phyloP scores from a whole-genome alignment of 2,329 filamentous ascomycete species.

The Diaporthe caulivora region DNA sequence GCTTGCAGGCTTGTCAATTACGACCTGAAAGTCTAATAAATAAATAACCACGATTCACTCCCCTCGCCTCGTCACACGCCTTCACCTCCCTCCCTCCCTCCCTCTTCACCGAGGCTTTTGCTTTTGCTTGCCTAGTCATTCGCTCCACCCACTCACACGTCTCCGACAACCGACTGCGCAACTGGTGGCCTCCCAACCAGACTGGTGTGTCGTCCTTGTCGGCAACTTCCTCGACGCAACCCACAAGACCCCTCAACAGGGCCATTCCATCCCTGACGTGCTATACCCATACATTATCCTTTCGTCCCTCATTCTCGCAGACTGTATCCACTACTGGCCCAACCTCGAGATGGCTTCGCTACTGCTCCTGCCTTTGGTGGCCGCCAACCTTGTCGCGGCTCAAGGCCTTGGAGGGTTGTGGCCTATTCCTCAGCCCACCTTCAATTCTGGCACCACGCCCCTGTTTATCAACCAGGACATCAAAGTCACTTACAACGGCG shows the following conservation, averaged over 20 bases:
- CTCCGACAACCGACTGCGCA: not conserved
- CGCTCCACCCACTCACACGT: not conserved
- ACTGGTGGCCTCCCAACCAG: not conserved
- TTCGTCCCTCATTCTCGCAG: not conserved
- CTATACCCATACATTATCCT: not conserved
- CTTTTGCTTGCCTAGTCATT: constrained; percentile 22
- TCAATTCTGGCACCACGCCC: constrained; percentile 63
- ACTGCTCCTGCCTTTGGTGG: constrained; percentile 53
- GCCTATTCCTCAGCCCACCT: constrained; percentile 63
- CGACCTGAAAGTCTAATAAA: constrained; percentile 14
- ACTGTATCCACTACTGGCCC: not conserved
- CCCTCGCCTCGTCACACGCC: constrained; percentile 1
- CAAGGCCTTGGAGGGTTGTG: constrained; percentile 55
- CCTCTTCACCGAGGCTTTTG: not conserved
- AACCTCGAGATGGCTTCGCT: constrained; percentile 44
- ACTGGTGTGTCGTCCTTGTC: not conserved
- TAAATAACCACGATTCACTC: constrained; percentile 26
- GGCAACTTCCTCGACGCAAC: not conserved
- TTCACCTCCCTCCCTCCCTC: not conserved
- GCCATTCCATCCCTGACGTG: not conserved
- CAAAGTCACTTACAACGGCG: constrained; percentile 70
- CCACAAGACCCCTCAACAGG: not conserved
- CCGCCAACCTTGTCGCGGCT: constrained; percentile 58
- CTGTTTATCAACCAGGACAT: constrained; percentile 67
- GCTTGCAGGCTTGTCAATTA: not conserved